Evolutionary conservation across 768 basidiomycete species (phyloP), one percentile per base, ranked within the genome.

Genomic region (Clitopilus hobsonii): DNA sequence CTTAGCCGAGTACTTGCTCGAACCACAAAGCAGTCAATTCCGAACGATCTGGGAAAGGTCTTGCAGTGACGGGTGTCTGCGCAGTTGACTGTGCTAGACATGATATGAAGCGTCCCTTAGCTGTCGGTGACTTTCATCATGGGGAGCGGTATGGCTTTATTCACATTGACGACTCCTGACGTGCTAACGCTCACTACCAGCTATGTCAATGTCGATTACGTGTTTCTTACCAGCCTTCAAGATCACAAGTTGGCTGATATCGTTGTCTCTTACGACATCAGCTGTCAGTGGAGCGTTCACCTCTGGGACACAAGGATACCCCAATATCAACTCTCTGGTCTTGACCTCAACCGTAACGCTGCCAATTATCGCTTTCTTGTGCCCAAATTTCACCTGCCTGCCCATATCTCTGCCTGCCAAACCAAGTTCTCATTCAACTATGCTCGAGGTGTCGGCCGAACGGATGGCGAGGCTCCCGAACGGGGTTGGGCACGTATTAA

Each of bases 251-350:
- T 51, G 6, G n/a, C 5, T 10, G 18, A 54, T 18, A 36, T 54
- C 20, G 16, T 55, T 6, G 50, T 55, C 1, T 55, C 54, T 2
- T 55, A 55, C 32, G 49, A 55, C 30, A 41, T 55, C 18, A 61
- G 55, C 13, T 73, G 71, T 55, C 68, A 71, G 38, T 73, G 63
- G 60, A 57, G 49, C 47, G 41, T 60, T 16, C 58, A 65, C 7
- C 47, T 70, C 36, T 50, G 38, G 45, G 26, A 57, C n/a, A n/a
- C n/a, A 1, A 64, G 65, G 1, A 56, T 64, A 52, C 8, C 49
- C 14, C 45, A 54, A 2, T 63, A 47, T 18, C 45, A 6, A 7
- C 24, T 6, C 45, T 47, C 18, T 10, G 10, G 6, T 6, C 45
- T 7, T 47, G n/a, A 7, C 45, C 6, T 20, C 38, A 24, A 49